A percentile compares a stretch with the other conserved stretches of the same genome.
phyloP scores from a whole-genome alignment of 2,329 filamentous ascomycete species.

The Zymoseptoria pseudotritici region DNA sequence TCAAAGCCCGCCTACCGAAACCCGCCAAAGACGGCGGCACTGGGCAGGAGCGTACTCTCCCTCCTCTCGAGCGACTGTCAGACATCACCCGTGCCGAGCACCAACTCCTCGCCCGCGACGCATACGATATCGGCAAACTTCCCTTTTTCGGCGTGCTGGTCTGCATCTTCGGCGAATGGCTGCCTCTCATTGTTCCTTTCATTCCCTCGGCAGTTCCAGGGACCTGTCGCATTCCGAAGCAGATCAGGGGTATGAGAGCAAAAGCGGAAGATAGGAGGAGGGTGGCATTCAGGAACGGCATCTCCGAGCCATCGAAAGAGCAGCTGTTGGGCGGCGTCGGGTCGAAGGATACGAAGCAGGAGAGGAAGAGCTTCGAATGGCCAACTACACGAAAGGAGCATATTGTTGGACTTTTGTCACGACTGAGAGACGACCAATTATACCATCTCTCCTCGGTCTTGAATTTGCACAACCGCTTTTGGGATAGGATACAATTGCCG shows the following conservation, averaged over 20 bases:
- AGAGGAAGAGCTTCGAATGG: conserved; percentile 42
- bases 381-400: conserved; percentile 10
- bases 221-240: conserved; percentile 74
- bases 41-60: not conserved
- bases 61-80: conserved; percentile 3
- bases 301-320: conserved; percentile 62
- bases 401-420: conserved; percentile 8
- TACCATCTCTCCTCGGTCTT: conserved; percentile 36
- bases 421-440: conserved; percentile 33
- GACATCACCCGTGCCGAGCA: conserved; percentile 57
- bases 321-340: conserved; percentile 36
- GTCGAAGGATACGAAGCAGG: conserved; percentile 31
- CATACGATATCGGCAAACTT: conserved; percentile 67
- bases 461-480: conserved; percentile 35
- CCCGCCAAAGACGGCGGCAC: conserved; percentile 5
- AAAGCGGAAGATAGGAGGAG: conserved; percentile 48
- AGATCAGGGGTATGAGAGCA: conserved; percentile 54
- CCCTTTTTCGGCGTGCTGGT: conserved; percentile 72
- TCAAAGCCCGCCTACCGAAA: conserved; percentile 42
- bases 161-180: conserved; percentile 75
- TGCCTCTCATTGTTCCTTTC: conserved; percentile 68
- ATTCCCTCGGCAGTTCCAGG: conserved; percentile 67
- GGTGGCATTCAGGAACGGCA: conserved; percentile 47
- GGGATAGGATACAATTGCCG: conserved; percentile 40
- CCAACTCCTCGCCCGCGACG: conserved; percentile 61